Conservation (phyloP, 345 rosid genomes). For the Iberis pinnata region DNA sequence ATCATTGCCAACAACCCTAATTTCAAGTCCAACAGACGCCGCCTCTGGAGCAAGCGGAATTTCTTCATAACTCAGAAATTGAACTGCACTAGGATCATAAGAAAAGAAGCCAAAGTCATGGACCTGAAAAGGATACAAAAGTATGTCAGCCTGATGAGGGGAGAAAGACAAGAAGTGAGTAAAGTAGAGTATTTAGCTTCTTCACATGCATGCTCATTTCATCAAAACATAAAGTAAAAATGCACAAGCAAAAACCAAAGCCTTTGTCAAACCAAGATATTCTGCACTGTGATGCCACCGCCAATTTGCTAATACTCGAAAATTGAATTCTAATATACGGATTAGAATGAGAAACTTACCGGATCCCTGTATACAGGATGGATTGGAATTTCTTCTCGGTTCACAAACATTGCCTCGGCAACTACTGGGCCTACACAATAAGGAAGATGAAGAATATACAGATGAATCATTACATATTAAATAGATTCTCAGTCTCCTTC, state of each 20-base stretch:
- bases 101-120: slow-evolving; percentile 98
- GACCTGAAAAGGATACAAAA: slow-evolving; percentile 46
- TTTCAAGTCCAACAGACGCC: slow-evolving; percentile 88
- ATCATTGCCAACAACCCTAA: slow-evolving; percentile 95
- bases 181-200: background rate
- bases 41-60: slow-evolving; percentile 94
- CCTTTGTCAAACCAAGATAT: background rate
- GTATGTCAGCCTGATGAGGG: slow-evolving; percentile 20
- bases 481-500: slow-evolving; percentile 2
- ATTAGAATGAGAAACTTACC: slow-evolving; percentile 36
- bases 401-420: slow-evolving; percentile 92
- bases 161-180: background rate
- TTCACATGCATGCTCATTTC: slow-evolving; percentile 9
- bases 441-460: slow-evolving; percentile 8
- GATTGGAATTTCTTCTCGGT: slow-evolving; percentile 77
- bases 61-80: slow-evolving; percentile 80
- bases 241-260: background rate
- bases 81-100: slow-evolving; percentile 68
- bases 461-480: background rate
- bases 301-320: too few species aligned
- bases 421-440: slow-evolving; percentile 71
- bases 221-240: slow-evolving; percentile 1
- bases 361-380: slow-evolving; percentile 90
- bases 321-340: background rate
- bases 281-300: background rate